These are phyloP conservation scores for Naganishia antarctica DNA, from an alignment of 768 basidiomycete species.

Conservation along the genomic window DNA sequence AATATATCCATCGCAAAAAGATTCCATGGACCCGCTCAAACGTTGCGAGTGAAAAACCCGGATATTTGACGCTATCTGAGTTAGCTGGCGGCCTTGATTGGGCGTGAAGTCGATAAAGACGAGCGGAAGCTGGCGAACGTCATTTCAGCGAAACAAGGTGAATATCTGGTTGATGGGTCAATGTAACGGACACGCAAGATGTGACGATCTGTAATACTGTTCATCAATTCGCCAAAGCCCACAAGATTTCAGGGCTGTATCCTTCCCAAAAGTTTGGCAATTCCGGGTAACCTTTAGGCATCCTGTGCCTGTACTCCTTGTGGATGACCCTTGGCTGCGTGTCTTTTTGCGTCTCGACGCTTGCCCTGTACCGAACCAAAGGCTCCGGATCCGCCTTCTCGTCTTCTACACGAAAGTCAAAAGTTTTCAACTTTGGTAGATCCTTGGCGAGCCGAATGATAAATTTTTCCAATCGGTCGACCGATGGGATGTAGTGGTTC, in stretches of 20 bases:
- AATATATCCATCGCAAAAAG: no score
- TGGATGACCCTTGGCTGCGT: neutral
- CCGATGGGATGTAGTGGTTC: neutral
- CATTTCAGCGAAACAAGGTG: no score
- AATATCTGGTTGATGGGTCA: no score
- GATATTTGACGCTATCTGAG: no score
- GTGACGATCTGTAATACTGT: no score
- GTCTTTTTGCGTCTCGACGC: neutral
- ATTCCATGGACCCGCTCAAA: no score
- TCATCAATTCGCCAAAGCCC: neutral
- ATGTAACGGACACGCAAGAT: no score
- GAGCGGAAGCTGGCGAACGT: no score
- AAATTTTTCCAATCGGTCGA: neutral
- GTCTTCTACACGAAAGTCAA: neutral
- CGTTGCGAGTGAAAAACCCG: no score
- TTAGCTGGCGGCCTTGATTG: no score
- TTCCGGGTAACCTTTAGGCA: neutral
- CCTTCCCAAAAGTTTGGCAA: neutral
- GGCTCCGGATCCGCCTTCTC: neutral
- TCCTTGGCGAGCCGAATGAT: neutral
- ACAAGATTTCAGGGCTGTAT: neutral
- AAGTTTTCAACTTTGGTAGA: neutral
- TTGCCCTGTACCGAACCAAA: neutral
- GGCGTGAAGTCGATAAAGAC: no score
- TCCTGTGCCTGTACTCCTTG: slow-evolving; percentile 1